Evolutionary conservation across 1,139 yeast species (phyloP).

Genomic region (Suhomyces kunorum): DNA sequence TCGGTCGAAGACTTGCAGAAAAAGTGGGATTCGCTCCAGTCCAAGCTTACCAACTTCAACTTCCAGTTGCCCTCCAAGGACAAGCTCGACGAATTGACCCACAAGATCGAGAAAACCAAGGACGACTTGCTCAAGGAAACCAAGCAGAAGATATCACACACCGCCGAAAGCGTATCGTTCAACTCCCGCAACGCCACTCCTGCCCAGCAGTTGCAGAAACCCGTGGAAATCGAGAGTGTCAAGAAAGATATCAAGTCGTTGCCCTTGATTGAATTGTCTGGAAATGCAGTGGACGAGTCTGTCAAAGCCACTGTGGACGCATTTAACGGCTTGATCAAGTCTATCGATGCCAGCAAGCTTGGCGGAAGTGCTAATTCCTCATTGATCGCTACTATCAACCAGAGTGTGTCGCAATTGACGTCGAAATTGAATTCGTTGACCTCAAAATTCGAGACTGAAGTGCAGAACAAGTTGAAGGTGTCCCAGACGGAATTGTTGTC

Average conservation of each 20-base stretch:
- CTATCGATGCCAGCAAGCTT: conserved; percentile 45
- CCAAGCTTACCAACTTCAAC: conserved; percentile 23
- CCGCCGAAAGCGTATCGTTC: conserved; percentile 23
- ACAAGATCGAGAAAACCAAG: conserved; percentile 35
- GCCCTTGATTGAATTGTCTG: conserved; percentile 37
- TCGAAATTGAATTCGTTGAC: conserved; percentile 38
- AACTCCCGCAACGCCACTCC: conserved; percentile 36
- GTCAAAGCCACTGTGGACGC: conserved; percentile 50
- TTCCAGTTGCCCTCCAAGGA: conserved; percentile 36
- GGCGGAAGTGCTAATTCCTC: conserved; percentile 28
- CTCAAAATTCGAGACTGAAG: conserved; percentile 44
- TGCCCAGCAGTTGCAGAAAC: conserved; percentile 48
- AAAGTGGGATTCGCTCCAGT: conserved; percentile 22
- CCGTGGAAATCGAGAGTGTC: conserved; percentile 42
- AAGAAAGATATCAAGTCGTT: conserved; percentile 35
- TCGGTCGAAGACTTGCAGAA: conserved; percentile 36
- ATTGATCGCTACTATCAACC: conserved; percentile 35
- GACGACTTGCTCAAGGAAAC: conserved; percentile 43
- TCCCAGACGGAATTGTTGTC: conserved; percentile 54
- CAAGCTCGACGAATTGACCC: conserved; percentile 37
- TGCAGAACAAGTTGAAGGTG: conserved; percentile 37
- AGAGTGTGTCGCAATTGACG: conserved; percentile 35
- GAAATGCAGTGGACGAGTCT: conserved; percentile 41
- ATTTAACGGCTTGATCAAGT: conserved; percentile 53
- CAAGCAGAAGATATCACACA: conserved; percentile 28